Base-by-base conservation (phyloP, 306 rosid species). In the Dryas octopetala region DNA sequence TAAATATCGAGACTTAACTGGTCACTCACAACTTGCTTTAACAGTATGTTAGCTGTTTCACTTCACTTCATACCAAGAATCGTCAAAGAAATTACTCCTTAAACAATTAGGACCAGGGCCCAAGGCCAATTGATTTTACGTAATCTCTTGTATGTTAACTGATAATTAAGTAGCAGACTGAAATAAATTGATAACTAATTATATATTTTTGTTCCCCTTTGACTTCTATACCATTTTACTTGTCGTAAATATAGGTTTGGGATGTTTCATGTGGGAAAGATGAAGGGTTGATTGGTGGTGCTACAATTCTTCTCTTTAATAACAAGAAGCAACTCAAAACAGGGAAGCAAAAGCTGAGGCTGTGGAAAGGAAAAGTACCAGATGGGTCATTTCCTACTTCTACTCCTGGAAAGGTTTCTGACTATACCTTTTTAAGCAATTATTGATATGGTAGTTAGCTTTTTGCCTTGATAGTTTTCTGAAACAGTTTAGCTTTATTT, bases 311-410 rank as follows among this genome's bases (percentile, higher is more conserved):
- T 89, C 96, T 95, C 57, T 95, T 95, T 76, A 92, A 90, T 83
- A 89, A 65, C 79, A 92, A 92, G 82, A 91, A 84, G 79, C 97
- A 95, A 83, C 97, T 95, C 78, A 95, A 92, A 86, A 92, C 97
- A 19, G 97, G 99, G 76, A 95, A 89, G 87, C 99, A 95, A 73
- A 90, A 92, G 88, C 96, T 95, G 66, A 89, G 99, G 77, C 97
- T 95, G 69, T 95, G 97, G 99, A 80, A 79, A 51, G 97, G 99
- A 76, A 92, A 86, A 83, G 97, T 85, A 71, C 97, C 97, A 26
- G 97, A 92, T 81, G 99, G 98, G 71, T 74, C 89, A 62, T 88
- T 78, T 80, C 96, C 92, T 72, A 89, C 97, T 1, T 77, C 82
- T 68, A 90, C 97, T 76, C 99, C 97, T 78, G 99, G 99, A 85